Base-by-base conservation (phyloP, 192 early-diverging fungal species). In the Backusella parvicylindrica region DNA sequence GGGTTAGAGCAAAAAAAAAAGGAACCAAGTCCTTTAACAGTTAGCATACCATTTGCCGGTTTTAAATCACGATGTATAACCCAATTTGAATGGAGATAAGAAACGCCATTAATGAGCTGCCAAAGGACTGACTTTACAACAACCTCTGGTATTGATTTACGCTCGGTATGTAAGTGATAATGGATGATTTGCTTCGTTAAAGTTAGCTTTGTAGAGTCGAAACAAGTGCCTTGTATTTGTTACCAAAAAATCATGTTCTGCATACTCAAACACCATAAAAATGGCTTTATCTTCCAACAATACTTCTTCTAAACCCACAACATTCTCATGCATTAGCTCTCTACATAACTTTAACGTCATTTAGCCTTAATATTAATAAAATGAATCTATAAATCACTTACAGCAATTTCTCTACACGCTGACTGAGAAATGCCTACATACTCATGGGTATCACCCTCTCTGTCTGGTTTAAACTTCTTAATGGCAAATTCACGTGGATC, bases 401-500 rank as follows among this genome's bases (percentile, higher is more conserved):
- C 90, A 56, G 94, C 91, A 31, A 98, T 97, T 78, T 98, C 97
- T 76, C 97, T 84, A 68, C 92, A 95, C 9, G 97, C 97, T 3
- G 94, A 96, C 74, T 98, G 97, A 12, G 95, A 97, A 56, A 98
- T 95, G 18, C 95, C 97, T 15, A 87, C 89, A 65, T 86, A 85
- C 1, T 87, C 84, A 26, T 87, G 79, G 0, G 84, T 85, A 76
- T 97, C 96, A 49, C 95, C 95, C 75, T 96, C 97, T 72, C 94
- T 93, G 72, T 98, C 97, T 8, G 95, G 94, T 75, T 98, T 98
- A 80, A 98, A 98, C 87, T 95, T 95, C 81, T 98, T 98, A 64
- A 98, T 97, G 3, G 97, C 97, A 76, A 92, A 93, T 79, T 96
- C 92, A 43, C 88, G 75, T 9, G 33, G 50, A 65, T 81, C 79